Percentiles rank a stretch among this genome's conserved stretches.
phyloP scores from a whole-genome alignment of 139 green algal genomes.

The Haematococcus sp. region DNA sequence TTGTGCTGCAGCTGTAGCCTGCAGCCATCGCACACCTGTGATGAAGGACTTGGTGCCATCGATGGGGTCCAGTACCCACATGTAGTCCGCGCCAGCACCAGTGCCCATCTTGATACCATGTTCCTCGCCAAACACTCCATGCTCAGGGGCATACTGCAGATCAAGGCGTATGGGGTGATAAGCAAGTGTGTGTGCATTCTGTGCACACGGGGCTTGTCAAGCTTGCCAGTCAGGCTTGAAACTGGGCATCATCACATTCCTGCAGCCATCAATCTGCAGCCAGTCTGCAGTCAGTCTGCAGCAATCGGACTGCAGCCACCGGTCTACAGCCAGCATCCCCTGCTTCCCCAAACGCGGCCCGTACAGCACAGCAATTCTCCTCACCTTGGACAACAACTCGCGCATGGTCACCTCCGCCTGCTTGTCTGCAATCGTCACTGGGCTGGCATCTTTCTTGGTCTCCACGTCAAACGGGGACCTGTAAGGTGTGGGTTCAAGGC shows the following conservation, averaged over 20 bases:
- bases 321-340: no score
- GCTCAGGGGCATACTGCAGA: constrained; percentile 55
- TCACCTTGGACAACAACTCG: constrained; percentile 41
- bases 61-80: constrained; percentile 98
- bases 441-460: constrained; percentile 75
- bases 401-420: constrained; percentile 84
- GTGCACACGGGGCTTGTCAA: no score
- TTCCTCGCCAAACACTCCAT: constrained; percentile 92
- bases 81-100: constrained; percentile 50
- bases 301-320: no score
- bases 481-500: no score
- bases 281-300: no score
- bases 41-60: constrained; percentile 99
- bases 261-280: neutral
- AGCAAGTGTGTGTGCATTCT: constrained; percentile 55
- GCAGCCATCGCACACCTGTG: constrained; percentile 82
- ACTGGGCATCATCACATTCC: neutral
- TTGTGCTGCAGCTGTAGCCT: no score
- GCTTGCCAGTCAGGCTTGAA: constrained; percentile 42
- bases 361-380: neutral
- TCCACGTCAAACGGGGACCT: constrained; percentile 71
- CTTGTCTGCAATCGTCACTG: constrained; percentile 79
- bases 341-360: no score
- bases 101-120: constrained; percentile 58
- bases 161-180: constrained; percentile 14